Percentiles rank a stretch among this genome's conserved stretches.
Evolutionary conservation across 345 rosid genomes (phyloP).

Genomic region (Eucalyptus polybractea): DNA sequence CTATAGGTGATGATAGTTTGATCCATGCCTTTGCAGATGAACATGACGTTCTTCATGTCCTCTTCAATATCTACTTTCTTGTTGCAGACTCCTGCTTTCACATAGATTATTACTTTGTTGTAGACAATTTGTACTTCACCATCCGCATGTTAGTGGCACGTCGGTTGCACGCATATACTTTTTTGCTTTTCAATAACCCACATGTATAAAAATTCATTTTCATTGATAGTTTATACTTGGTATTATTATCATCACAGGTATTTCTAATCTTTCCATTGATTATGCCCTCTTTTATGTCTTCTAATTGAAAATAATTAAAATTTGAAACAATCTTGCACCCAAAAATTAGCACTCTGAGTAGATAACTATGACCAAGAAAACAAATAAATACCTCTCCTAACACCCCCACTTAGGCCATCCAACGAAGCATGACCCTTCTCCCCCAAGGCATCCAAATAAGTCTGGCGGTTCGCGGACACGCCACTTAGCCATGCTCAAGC

Average conservation of each 20-base stretch:
- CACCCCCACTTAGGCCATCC: background rate
- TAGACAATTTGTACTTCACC: background rate
- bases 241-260: too few relatives aligned
- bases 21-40: constrained; percentile 73
- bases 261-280: background rate
- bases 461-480: background rate
- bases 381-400: background rate
- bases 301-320: background rate
- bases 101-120: constrained; percentile 30
- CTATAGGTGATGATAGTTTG: constrained; percentile 37
- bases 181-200: too few relatives aligned
- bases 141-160: background rate
- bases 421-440: background rate
- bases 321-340: background rate
- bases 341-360: background rate
- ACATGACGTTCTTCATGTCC: constrained; percentile 35
- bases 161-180: background rate
- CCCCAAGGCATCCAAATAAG: background rate
- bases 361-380: background rate
- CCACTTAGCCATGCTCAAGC: background rate
- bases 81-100: constrained; percentile 55
- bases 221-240: background rate
- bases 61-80: constrained; percentile 37
- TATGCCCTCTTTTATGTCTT: background rate
- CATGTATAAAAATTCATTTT: too few relatives aligned